Percentiles rank a stretch among this genome's conserved stretches.
phyloP scores from a whole-genome alignment of 1,284 basidiomycete species.

The Sporisorium graminicola region DNA sequence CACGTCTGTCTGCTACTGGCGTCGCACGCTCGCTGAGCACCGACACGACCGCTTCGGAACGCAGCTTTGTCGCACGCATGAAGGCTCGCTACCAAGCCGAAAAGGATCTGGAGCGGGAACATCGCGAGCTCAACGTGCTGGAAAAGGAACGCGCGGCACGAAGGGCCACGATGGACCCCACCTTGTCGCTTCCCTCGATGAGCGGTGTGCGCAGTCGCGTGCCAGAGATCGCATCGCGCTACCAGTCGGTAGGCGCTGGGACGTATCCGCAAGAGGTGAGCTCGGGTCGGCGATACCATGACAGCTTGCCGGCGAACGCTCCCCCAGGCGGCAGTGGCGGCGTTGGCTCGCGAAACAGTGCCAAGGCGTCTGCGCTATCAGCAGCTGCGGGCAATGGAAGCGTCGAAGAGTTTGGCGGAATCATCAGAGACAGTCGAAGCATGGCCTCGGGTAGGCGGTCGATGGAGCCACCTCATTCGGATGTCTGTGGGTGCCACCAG shows the following conservation, averaged over 20 bases:
- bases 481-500: slow-evolving; percentile 60
- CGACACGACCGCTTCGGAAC: slow-evolving; percentile 61
- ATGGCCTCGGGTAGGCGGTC: slow-evolving; percentile 8
- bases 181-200: slow-evolving; percentile 25
- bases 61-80: slow-evolving; percentile 66
- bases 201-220: slow-evolving; percentile 33
- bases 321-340: slow-evolving; percentile 13
- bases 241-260: slow-evolving; percentile 17
- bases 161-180: slow-evolving; percentile 40
- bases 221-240: slow-evolving; percentile 54
- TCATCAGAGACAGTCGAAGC: slow-evolving; percentile 10
- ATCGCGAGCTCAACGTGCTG: slow-evolving; percentile 43
- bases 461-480: slow-evolving; percentile 50
- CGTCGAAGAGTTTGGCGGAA: slow-evolving; percentile 35
- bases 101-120: slow-evolving; percentile 52
- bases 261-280: slow-evolving; percentile 24
- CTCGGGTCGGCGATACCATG: slow-evolving; percentile 27
- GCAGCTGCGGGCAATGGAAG: slow-evolving; percentile 1
- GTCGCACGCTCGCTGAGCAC: slow-evolving; percentile 60
- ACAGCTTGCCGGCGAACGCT: slow-evolving; percentile 33
- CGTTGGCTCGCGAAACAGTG: slow-evolving; percentile 20
- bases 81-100: slow-evolving; percentile 65
- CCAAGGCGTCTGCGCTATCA: slow-evolving; percentile 17
- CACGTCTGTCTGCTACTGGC: slow-evolving; percentile 43
- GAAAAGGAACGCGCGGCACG: slow-evolving; percentile 43